Evolutionary conservation across 495 filamentous ascomycete species (phyloP), one percentile per base, ranked within the genome.

Genomic region (Neurospora tetrasperma): DNA sequence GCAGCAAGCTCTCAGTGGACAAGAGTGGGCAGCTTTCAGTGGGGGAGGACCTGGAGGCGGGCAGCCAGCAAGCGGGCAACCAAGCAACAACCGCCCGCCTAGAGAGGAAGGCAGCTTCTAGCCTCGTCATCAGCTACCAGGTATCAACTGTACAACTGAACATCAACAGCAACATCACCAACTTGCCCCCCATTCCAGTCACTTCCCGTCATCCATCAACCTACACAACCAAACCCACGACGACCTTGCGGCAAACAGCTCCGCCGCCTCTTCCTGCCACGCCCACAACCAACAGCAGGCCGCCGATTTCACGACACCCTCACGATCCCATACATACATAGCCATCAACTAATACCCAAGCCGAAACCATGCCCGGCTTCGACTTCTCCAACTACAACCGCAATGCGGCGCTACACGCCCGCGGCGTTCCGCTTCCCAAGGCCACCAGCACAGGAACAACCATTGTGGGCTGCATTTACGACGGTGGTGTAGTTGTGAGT

Each of bases 341-440:
- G 14, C 18, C 9, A 40, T 38, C 71, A 62, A 59, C 38, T 71
- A 54, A 70, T 69, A 35, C 69, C 41, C 69, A 68, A 35, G 54
- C 41, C 68, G 39, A 39, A 40, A 76, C 82, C 84, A 89, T 99
- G 96, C 90, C 92, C 75, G 96, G 96, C 87, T 98, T 99, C 88
- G 96, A 98, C 85, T 99, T 99, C 87, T 94, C 93, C 79, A 98
- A 98, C 87, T 93, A 97, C 89, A 94, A 97, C 86, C 93, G 96
- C 85, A 99, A 99, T 89, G 89, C 90, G 78, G 94, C 94, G 75
- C 88, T 99, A 74, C 95, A 98, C 81, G 93, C 94, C 79, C 90
- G 89, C 84, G 96, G 96, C 69, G 90, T 97, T 46, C 95, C 96
- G 71, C 85, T 98, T 71, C 96, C 96, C 73, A 97, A 97, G 86